Conservation (phyloP, 495 filamentous ascomycete genomes). For the Neurospora sp. region DNA sequence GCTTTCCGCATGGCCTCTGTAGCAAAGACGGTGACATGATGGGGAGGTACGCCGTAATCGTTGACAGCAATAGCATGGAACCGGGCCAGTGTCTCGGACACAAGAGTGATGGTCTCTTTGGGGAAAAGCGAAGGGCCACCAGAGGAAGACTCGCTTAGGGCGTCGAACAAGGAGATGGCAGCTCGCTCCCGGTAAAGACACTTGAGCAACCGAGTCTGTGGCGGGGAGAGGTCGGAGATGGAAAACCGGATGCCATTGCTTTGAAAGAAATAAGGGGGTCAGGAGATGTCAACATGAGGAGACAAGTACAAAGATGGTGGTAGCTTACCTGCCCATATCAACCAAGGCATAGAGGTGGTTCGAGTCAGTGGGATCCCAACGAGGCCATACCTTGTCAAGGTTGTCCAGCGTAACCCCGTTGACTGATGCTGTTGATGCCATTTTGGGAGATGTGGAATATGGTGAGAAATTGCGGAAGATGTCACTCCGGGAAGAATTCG, state of each 20-base stretch:
- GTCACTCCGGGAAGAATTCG: not conserved
- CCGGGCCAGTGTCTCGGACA: slow-evolving; percentile 53
- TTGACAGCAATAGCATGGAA: slow-evolving; percentile 64
- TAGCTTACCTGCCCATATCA: slow-evolving; percentile 62
- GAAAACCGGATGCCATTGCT: slow-evolving; percentile 96
- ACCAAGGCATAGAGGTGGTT: slow-evolving; percentile 50
- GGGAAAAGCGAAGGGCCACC: slow-evolving; percentile 47
- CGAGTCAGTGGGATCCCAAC: slow-evolving; percentile 28
- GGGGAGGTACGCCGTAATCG: slow-evolving; percentile 49
- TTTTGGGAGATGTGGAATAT: not conserved
- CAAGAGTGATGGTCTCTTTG: slow-evolving; percentile 46
- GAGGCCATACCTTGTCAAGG: slow-evolving; percentile 35
- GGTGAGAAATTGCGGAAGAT: not conserved
- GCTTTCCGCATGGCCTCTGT: slow-evolving; percentile 86
- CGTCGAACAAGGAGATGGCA: slow-evolving; percentile 84
- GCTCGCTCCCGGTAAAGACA: slow-evolving; percentile 70
- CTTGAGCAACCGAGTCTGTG: slow-evolving; percentile 58
- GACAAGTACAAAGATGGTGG: not conserved
- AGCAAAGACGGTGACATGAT: slow-evolving; percentile 63
- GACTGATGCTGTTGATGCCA: slow-evolving; percentile 15
- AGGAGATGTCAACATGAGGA: not conserved
- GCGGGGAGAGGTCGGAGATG: slow-evolving; percentile 66
- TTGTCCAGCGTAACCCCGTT: slow-evolving; percentile 43
- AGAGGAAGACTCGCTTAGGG: slow-evolving; percentile 41
- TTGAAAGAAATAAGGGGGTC: not conserved